Evolutionary conservation across 2,329 filamentous ascomycete species (phyloP).

Genomic region (Microdochium trichocladiopsis): DNA sequence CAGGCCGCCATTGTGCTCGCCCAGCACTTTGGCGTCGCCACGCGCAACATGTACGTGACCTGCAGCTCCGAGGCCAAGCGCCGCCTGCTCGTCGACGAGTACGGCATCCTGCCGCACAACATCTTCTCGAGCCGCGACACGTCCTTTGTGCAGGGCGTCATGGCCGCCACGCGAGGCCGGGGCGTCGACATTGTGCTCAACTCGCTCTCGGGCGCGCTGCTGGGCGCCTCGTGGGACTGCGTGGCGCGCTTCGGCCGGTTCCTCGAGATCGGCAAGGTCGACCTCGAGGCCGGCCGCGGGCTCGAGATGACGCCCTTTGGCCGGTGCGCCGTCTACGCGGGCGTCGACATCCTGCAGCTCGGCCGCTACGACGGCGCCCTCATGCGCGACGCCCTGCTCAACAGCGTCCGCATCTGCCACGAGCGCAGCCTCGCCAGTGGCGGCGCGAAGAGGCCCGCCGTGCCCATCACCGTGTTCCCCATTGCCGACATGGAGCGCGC

Average conservation of each 20-base stretch:
- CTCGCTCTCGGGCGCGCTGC: constrained; percentile 19
- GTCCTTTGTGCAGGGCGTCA: constrained; percentile 20
- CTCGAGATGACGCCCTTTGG: constrained; percentile 31
- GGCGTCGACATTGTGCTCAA: constrained; percentile 26
- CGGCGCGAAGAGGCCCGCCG: too few relatives aligned
- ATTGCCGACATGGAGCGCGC: too few relatives aligned
- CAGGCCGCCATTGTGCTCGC: constrained; percentile 10
- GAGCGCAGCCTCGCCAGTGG: too few relatives aligned
- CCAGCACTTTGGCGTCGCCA: constrained; percentile 8
- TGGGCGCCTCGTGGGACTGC: constrained; percentile 24
- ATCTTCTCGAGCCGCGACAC: constrained; percentile 23
- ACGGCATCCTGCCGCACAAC: constrained; percentile 19
- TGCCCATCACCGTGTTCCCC: too few relatives aligned
- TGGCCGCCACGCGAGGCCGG: constrained; percentile 16
- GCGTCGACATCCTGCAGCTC: constrained; percentile 15
- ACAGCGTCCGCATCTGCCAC: too few relatives aligned
- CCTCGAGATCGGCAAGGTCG: constrained; percentile 26
- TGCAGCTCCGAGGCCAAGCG: constrained; percentile 22
- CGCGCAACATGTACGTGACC: constrained; percentile 25
- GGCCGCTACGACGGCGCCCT: too few relatives aligned
- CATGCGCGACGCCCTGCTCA: too few relatives aligned
- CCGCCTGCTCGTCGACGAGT: constrained; percentile 18
- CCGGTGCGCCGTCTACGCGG: constrained; percentile 13
- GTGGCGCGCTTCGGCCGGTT: constrained; percentile 26
- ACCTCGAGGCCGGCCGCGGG: constrained; percentile 23